Evolutionary conservation across 768 basidiomycete species (phyloP).

Genomic region (Pluteus cervinus): DNA sequence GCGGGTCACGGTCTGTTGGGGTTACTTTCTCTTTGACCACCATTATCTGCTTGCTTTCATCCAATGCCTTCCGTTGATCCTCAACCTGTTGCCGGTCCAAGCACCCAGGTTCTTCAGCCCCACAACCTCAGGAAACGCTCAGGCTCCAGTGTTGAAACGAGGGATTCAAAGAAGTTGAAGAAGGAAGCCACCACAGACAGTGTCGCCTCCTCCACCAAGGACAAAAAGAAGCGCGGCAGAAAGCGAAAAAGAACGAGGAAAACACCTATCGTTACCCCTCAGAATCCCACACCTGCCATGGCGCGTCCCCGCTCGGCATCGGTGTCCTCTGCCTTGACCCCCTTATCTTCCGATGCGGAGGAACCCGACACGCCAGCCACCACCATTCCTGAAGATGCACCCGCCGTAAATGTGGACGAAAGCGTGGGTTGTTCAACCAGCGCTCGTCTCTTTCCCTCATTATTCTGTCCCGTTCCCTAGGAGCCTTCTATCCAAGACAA

Average conservation of each 20-base stretch:
- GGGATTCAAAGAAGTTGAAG: too few relatives aligned
- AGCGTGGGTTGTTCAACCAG: slow-evolving; percentile 12
- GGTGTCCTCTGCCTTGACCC: slow-evolving; percentile 2
- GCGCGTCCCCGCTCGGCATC: slow-evolving; percentile 5
- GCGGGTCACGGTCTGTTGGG: too few relatives aligned
- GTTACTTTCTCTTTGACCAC: too few relatives aligned
- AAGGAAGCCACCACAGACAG: too few relatives aligned
- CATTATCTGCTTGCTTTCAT: too few relatives aligned
- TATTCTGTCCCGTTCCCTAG: slow-evolving; percentile 3
- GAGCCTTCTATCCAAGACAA: slow-evolving; percentile 36
- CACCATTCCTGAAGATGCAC: slow-evolving; percentile 2
- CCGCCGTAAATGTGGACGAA: neutral
- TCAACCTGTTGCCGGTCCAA: too few relatives aligned
- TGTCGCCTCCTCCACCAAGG: too few relatives aligned
- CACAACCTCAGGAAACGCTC: too few relatives aligned
- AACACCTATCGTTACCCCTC: slow-evolving; percentile 22
- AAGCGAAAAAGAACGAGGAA: slow-evolving; percentile 31
- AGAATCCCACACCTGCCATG: too few relatives aligned
- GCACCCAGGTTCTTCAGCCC: too few relatives aligned
- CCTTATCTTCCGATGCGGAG: neutral
- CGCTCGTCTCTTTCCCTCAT: slow-evolving; percentile 1
- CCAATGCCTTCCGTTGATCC: too few relatives aligned
- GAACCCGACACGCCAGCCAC: neutral
- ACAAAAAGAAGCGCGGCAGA: slow-evolving; percentile 34
- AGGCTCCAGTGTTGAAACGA: too few relatives aligned